Base-by-base conservation (phyloP, 352 stramenopile genomes). In the Aphanomyces cochlioides region DNA sequence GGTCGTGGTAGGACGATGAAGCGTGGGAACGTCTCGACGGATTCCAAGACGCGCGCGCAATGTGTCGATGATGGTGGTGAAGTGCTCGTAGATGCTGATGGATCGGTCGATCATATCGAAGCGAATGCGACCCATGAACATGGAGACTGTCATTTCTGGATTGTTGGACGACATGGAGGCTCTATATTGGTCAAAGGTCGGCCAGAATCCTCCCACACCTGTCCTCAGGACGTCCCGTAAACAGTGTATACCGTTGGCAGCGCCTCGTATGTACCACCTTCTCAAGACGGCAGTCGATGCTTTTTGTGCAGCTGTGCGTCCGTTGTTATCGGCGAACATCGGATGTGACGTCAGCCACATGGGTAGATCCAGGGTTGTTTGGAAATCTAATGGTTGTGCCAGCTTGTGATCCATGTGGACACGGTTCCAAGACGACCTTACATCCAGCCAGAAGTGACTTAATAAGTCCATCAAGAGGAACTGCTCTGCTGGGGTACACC, bases 181-280 rank as follows among this genome's bases (percentile, higher is more conserved):
- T 4, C 4, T 5, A 19, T 19, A 34, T 38, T 21, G 28, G 12
- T 41, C 6, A 17, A n/a, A 21, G 4, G 43, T 37, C 13, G 34
- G 38, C n/a, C 61, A 12, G n/a, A 21, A 15, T 7, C 40, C 47
- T 6, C 7, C 8, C 7, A 10, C n/a, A n/a, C n/a, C n/a, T n/a
- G n/a, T n/a, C n/a, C n/a, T n/a, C n/a, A 58, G n/a, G 45, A 69
- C 17, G 61, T 69, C 61, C 15, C 19, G 61, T 7, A 59, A 38
- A 10, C 40, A 28, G 6, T 36, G 37, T 19, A 60, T 13, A 5
- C 61, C 61, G 36, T 69, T 69, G 5, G 5, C 5, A n/a, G 48
- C 61, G 48, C 61, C n/a, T 15, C 7, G 3, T 58, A 13, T 40
- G 6, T 12, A 45, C 40, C 39, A 59, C 12, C 6, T 6, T 6